Evolutionary conservation across 2,329 filamentous ascomycete genomes (phyloP).

Genomic region (Fusarium piperis): DNA sequence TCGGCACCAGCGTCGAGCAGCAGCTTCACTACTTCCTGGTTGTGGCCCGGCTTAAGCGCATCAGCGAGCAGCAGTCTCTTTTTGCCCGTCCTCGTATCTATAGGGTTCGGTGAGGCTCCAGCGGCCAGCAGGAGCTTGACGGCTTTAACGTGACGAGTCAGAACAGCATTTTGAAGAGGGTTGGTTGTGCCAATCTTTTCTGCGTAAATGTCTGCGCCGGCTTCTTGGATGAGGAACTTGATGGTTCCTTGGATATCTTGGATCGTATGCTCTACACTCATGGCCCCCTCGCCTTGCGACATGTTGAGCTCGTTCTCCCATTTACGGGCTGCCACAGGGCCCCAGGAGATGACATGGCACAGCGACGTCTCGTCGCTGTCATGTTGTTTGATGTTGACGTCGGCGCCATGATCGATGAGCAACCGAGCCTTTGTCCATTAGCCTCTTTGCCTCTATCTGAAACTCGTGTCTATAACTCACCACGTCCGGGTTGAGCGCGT

Average conservation of each 20-base stretch:
- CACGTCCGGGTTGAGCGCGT: constrained; percentile 24
- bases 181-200: not conserved
- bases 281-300: constrained; percentile 7
- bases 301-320: constrained; percentile 16
- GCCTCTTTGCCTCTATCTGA: not conserved
- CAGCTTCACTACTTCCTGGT: constrained; percentile 5
- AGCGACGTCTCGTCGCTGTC: constrained; percentile 15
- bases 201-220: constrained; percentile 18
- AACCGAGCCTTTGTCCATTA: constrained; percentile 15
- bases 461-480: constrained; percentile 6
- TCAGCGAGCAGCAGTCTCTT: constrained; percentile 21
- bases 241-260: constrained; percentile 22
- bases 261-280: constrained; percentile 6
- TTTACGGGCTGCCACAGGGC: not conserved
- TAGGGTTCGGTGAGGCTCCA: constrained; percentile 31
- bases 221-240: constrained; percentile 18
- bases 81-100: not conserved
- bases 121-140: constrained; percentile 24
- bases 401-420: constrained; percentile 15
- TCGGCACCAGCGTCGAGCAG: constrained; percentile 25
- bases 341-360: constrained; percentile 20
- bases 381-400: constrained; percentile 6
- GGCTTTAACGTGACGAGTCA: constrained; percentile 7
- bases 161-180: constrained; percentile 13
- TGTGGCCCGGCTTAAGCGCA: constrained; percentile 10